Percentiles rank a stretch among this genome's conserved stretches.
Conservation (phyloP, 257 asterid species). For the Solanum chilense region DNA sequence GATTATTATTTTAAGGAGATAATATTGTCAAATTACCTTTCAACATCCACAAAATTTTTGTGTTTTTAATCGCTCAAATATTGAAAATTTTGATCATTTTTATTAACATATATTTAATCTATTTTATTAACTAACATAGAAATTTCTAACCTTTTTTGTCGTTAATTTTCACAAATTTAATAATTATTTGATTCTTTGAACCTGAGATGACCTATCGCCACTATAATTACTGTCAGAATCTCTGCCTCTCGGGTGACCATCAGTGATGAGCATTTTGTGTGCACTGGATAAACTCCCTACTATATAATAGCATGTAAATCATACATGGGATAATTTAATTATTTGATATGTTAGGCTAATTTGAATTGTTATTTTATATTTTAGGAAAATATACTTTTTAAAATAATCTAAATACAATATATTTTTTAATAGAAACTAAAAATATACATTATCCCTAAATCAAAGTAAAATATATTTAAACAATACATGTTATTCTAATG, state of each 20-base stretch:
- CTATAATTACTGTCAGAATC: too few species aligned
- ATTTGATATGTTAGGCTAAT: not conserved
- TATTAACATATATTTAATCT: not conserved
- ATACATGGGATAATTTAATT: not conserved
- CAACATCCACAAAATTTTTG: not conserved
- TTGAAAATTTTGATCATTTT: not conserved
- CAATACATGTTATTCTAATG: not conserved
- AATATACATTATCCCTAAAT: not conserved
- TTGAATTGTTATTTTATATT: not conserved
- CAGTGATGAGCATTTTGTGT: too few species aligned
- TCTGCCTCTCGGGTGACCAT: too few species aligned
- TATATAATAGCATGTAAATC: too few species aligned
- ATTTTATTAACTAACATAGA: not conserved
- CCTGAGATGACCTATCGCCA: too few species aligned
- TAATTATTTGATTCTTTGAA: too few species aligned
- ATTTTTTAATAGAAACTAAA: not conserved
- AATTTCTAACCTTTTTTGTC: not conserved
- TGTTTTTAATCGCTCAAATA: not conserved
- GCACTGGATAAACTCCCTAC: too few species aligned
- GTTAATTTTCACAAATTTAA: not conserved
- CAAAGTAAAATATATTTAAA: not conserved
- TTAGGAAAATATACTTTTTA: not conserved
- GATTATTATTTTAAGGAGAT: not conserved
- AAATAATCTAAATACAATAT: not conserved
- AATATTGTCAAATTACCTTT: not conserved